Conservation (phyloP, 1,139 yeast species). For the Hyphopichia khmerensis region DNA sequence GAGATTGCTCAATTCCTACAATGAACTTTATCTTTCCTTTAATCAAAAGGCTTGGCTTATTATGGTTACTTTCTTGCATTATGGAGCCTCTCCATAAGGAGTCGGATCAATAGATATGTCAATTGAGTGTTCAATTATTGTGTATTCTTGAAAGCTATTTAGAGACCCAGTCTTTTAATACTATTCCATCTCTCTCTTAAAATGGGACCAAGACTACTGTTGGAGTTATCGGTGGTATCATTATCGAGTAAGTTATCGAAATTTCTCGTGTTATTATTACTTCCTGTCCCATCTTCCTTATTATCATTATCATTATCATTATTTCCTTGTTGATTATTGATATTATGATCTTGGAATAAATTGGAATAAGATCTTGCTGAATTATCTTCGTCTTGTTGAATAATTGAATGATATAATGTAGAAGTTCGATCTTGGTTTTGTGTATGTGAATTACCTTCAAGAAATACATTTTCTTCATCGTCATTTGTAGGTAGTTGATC, state of each 20-base stretch:
- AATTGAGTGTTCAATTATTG: too few relatives aligned
- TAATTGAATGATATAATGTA: conserved; percentile 30
- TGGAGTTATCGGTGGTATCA: conserved; percentile 22
- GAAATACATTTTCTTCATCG: conserved; percentile 30
- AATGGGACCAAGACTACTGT: conserved; percentile 32
- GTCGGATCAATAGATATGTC: too few relatives aligned
- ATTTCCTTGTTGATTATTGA: background rate
- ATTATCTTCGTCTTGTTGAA: background rate
- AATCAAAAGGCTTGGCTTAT: too few relatives aligned
- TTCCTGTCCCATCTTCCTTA: conserved; percentile 5
- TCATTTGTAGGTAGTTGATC: conserved; percentile 10
- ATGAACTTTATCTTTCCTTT: too few relatives aligned
- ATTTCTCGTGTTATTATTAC: conserved; percentile 8
- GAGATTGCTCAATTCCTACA: too few relatives aligned
- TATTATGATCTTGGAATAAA: conserved; percentile 25
- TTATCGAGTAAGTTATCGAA: conserved; percentile 6
- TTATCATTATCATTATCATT: background rate
- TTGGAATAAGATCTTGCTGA: conserved; percentile 29
- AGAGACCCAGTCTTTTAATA: conserved; percentile 2
- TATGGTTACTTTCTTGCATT: too few relatives aligned
- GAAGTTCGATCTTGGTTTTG: conserved; percentile 16
- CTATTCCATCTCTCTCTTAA: conserved; percentile 28
- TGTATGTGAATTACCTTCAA: conserved; percentile 14
- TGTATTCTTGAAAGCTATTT: background rate
- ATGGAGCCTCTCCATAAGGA: too few relatives aligned